These are phyloP conservation scores for Botryotinia calthae DNA, from an alignment of 2,329 filamentous ascomycete species.

Conservation along the genomic window DNA sequence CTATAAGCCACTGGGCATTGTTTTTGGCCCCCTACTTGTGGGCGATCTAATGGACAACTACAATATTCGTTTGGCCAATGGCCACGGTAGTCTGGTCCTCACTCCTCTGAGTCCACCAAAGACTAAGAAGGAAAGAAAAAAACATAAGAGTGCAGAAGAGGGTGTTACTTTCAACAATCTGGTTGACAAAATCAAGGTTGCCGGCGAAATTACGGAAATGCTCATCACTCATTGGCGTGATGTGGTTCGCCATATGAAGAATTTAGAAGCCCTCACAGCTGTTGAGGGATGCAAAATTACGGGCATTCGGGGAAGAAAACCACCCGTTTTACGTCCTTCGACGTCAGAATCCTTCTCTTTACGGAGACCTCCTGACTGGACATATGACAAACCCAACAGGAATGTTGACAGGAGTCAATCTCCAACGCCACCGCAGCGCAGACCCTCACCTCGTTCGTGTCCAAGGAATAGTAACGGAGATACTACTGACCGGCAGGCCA, in stretches of 20 bases:
- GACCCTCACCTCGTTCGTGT: constrained; percentile 29
- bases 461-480: not conserved
- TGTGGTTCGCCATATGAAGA: constrained; percentile 58
- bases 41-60: constrained; percentile 56
- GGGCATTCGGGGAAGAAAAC: constrained; percentile 23
- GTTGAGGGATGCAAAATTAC: constrained; percentile 22
- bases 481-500: not conserved
- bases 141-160: constrained; percentile 31
- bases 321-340: constrained; percentile 41
- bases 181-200: constrained; percentile 57
- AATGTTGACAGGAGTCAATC: constrained; percentile 37
- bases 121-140: constrained; percentile 44
- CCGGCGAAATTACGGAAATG: constrained; percentile 62
- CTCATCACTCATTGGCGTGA: constrained; percentile 64
- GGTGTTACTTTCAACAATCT: constrained; percentile 29
- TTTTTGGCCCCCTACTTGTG: constrained; percentile 63
- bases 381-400: constrained; percentile 27
- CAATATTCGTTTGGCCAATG: constrained; percentile 37
- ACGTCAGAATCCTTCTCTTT: constrained; percentile 44
- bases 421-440: constrained; percentile 39
- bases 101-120: constrained; percentile 42
- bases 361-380: constrained; percentile 43
- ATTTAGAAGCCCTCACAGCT: constrained; percentile 38
- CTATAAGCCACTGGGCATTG: constrained; percentile 59
- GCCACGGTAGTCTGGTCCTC: constrained; percentile 32